Evolutionary conservation across 805 yeast species (phyloP), one percentile per base, ranked within the genome.

Genomic region (Ogataea pini): DNA sequence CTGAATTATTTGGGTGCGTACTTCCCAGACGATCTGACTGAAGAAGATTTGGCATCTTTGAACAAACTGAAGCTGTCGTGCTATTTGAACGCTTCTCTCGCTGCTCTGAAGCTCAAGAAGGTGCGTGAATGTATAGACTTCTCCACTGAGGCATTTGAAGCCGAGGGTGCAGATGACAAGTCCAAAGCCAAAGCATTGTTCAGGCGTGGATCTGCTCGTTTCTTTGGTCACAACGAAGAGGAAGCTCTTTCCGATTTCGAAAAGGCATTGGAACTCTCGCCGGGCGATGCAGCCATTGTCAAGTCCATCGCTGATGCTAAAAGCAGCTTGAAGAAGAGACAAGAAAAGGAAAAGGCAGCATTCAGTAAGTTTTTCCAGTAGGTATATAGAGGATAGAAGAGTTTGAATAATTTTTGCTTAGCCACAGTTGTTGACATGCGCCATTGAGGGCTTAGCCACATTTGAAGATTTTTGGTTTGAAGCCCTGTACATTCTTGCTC

Each of bases 141-240:
- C 4, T 77, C 96, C 2, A 72, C 82, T 1, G 80, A 79, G 24
- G 96, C 88, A 1, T 70, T 88, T 32, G 85, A 79, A 44, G 77
- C 76, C 20, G 85, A 79, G 31, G 68, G 67, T 2, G 70, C 82
- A 4, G 87, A 80, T 47, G 85, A 79, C 34, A 78, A 82, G 52
- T 82, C 89, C 18, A 79, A 78, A 64, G 89, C 96, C 14, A 91
- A 91, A 72, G 97, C 97, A 0, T 71, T 80, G 37, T 91, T 83
- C 72, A 83, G 98, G 65, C 83, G 92, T 66, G 97, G 95, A 31
- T 71, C 78, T 61, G 96, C 94, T 1, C 77, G 82, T 59, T 67
- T 80, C 50, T 68, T 77, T 7, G 70, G 75, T 18, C 85, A 85
- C 61, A 83, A 87, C 61, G 84, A 82, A 46, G 92, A 85, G 25